phyloP scores from a whole-genome alignment of 1,284 basidiomycete genomes.

The Sporisorium iseilematis-ciliati region DNA sequence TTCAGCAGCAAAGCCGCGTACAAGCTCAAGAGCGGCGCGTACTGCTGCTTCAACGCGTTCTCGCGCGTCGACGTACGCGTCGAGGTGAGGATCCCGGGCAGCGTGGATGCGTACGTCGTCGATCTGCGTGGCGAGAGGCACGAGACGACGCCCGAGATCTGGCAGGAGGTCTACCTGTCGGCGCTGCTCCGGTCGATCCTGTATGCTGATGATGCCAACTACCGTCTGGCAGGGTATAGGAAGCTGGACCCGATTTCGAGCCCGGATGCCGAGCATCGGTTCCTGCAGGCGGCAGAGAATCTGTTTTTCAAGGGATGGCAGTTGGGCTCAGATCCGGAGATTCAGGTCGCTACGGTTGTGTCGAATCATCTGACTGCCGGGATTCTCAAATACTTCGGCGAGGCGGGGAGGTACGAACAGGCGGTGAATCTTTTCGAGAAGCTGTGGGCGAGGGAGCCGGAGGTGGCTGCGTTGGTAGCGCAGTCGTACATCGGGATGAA shows the following conservation, averaged over 20 bases:
- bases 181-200: conserved; percentile 90
- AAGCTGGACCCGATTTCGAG: conserved; percentile 94
- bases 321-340: conserved; percentile 96
- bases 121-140: conserved; percentile 94
- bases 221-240: conserved; percentile 90
- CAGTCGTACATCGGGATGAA: conserved; percentile 95
- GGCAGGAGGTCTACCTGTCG: conserved; percentile 97
- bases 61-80: conserved; percentile 95
- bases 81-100: conserved; percentile 97
- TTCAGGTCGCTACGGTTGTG: conserved; percentile 97
- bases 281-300: conserved; percentile 89
- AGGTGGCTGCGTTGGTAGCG: conserved; percentile 88
- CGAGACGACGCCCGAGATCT: conserved; percentile 89
- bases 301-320: conserved; percentile 97
- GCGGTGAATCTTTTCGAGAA: conserved; percentile 97
- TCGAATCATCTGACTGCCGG: conserved; percentile 96
- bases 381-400: conserved; percentile 96
- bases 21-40: conserved; percentile 93
- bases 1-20: conserved; percentile 80
- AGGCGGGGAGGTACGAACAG: conserved; percentile 84
- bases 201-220: conserved; percentile 94
- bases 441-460: conserved; percentile 84
- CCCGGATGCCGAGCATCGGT: conserved; percentile 87
- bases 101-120: conserved; percentile 92
- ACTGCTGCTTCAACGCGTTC: conserved; percentile 99